These are phyloP conservation scores for Phoma sp. DNA, from an alignment of 2,329 filamentous ascomycete genomes.

Conservation along the genomic window DNA sequence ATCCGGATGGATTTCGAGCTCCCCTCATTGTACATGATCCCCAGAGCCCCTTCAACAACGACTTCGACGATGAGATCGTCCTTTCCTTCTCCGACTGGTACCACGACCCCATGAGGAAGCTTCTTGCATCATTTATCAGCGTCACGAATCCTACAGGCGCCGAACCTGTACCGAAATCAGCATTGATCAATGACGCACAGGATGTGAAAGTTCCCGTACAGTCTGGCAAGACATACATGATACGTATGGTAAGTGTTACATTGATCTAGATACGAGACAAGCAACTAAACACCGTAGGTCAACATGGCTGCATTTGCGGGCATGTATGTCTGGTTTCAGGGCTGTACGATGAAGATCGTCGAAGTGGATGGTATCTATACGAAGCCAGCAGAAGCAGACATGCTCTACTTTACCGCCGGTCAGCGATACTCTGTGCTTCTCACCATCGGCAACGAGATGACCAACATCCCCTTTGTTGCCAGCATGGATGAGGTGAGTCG, in stretches of 20 bases:
- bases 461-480: constrained; percentile 64
- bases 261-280: neutral
- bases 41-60: constrained; percentile 56
- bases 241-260: constrained; percentile 60
- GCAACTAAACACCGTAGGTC: neutral
- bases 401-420: constrained; percentile 69
- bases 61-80: constrained; percentile 64
- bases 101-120: constrained; percentile 55
- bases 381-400: constrained; percentile 61
- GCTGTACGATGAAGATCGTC: constrained; percentile 67
- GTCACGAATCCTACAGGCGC: constrained; percentile 58
- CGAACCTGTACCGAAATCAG: constrained; percentile 69
- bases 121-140: constrained; percentile 51
- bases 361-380: constrained; percentile 73
- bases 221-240: constrained; percentile 62
- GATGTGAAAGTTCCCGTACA: constrained; percentile 50
- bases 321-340: constrained; percentile 72
- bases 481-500: constrained; percentile 45
- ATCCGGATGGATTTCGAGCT: constrained; percentile 70
- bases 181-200: constrained; percentile 66
- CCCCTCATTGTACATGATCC: constrained; percentile 68
- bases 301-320: constrained; percentile 72
- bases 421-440: constrained; percentile 72
- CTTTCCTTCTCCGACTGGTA: constrained; percentile 74
- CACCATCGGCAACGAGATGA: constrained; percentile 57